phyloP scores from a whole-genome alignment of 768 basidiomycete species.

The Mycena belliarum region DNA sequence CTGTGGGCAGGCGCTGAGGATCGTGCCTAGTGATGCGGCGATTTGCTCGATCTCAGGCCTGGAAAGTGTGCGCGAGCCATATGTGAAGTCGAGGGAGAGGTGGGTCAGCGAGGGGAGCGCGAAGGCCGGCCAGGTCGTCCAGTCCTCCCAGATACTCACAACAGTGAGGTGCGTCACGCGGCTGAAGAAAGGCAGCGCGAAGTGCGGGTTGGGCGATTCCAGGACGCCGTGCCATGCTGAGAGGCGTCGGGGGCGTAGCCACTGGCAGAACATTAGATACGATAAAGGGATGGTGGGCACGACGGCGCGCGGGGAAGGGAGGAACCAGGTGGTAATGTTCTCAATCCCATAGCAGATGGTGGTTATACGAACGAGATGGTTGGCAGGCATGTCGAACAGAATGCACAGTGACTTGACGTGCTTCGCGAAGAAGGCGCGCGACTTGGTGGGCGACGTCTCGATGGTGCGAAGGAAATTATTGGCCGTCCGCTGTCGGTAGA shows the following conservation, averaged over 20 bases:
- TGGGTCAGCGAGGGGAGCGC: conserved; percentile 35
- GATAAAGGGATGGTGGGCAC: conserved; percentile 16
- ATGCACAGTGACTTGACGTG: conserved; percentile 39
- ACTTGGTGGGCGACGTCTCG: conserved; percentile 32
- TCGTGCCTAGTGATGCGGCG: conserved; percentile 23
- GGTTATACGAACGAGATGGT: conserved; percentile 33
- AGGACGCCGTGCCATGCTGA: conserved; percentile 31
- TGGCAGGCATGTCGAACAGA: conserved; percentile 34
- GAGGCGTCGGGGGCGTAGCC: conserved; percentile 33
- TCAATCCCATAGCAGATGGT: conserved; percentile 36
- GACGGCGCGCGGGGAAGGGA: conserved; percentile 22
- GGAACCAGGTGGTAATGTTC: conserved; percentile 39
- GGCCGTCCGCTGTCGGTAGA: conserved; percentile 33
- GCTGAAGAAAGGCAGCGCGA: conserved; percentile 35
- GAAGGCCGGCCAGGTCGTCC: conserved; percentile 37
- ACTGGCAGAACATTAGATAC: conserved; percentile 22
- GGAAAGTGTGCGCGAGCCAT: conserved; percentile 29
- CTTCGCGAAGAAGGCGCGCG: conserved; percentile 34
- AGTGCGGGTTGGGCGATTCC: conserved; percentile 24
- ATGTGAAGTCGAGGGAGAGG: conserved; percentile 39
- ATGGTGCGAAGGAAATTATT: conserved; percentile 40
- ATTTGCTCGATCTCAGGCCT: conserved; percentile 22
- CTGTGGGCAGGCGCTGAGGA: conserved; percentile 26
- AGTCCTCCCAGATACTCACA: conserved; percentile 44
- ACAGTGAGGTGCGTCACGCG: conserved; percentile 40